phyloP scores from a whole-genome alignment of 2,329 filamentous ascomycete species.

The Fusarium torulosum region DNA sequence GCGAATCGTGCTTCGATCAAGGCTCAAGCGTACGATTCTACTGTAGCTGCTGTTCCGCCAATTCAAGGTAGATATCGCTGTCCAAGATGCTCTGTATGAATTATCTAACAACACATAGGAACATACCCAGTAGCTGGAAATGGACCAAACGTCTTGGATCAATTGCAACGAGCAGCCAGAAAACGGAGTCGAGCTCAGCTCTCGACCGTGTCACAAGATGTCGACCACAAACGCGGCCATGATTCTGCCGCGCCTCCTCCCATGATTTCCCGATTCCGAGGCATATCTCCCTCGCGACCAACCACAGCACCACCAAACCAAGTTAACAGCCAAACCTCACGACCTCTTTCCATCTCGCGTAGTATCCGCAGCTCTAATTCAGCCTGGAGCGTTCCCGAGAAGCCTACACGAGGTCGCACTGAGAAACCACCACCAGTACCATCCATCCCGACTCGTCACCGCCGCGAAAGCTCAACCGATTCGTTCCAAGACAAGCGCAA shows the following conservation, averaged over 20 bases:
- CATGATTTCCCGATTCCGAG: conserved; percentile 34
- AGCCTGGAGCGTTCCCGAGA: conserved; percentile 33
- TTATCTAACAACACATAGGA: conserved; percentile 28
- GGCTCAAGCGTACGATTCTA: conserved; percentile 46
- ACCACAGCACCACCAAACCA: conserved; percentile 43
- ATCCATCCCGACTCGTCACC: conserved; percentile 39
- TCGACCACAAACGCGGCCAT: conserved; percentile 1
- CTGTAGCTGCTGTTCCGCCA: conserved; percentile 42
- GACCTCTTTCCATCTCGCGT: conserved; percentile 36
- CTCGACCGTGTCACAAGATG: conserved; percentile 16
- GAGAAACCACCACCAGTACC: conserved; percentile 43
- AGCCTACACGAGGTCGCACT: conserved; percentile 17
- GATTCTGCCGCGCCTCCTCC: conserved; percentile 35
- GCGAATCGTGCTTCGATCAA: conserved; percentile 33
- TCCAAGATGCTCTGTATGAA: background rate
- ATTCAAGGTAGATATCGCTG: conserved; percentile 38
- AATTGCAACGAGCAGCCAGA: conserved; percentile 45
- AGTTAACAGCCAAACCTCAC: conserved; percentile 8
- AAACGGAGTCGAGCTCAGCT: conserved; percentile 46
- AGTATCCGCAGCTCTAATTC: conserved; percentile 41
- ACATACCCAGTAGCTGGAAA: conserved; percentile 48
- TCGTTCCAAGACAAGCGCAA: conserved; percentile 28
- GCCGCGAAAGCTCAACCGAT: conserved; percentile 37
- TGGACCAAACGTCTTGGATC: conserved; percentile 44
- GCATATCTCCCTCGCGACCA: conserved; percentile 28